These are phyloP conservation scores for Platanus orientalis DNA, from an alignment of 164 flowering plant species.

Conservation along the genomic window DNA sequence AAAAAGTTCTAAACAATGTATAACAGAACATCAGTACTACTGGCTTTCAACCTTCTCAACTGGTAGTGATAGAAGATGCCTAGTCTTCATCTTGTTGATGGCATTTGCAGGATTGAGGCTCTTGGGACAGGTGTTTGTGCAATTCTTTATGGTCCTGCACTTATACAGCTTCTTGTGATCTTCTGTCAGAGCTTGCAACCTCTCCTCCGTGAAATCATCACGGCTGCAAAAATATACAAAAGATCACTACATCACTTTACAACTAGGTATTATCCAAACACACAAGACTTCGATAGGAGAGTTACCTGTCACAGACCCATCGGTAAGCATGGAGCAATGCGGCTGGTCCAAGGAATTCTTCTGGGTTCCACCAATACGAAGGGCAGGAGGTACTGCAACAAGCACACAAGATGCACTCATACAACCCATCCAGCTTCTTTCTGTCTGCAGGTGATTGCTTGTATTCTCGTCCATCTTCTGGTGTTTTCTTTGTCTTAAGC, in stretches of 20 bases:
- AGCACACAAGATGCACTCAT: constrained; percentile 79
- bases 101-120: constrained; percentile 65
- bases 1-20: neutral
- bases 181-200: constrained; percentile 62
- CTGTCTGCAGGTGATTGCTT: constrained; percentile 59
- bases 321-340: constrained; percentile 64
- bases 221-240: constrained; percentile 36
- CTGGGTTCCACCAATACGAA: constrained; percentile 87
- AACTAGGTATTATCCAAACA: too few species aligned
- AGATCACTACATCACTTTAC: too few species aligned
- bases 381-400: constrained; percentile 76
- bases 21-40: constrained; percentile 3
- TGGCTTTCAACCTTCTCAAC: constrained; percentile 12
- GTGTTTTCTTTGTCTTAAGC: constrained; percentile 53
- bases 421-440: constrained; percentile 70
- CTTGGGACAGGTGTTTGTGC: constrained; percentile 64
- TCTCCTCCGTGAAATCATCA: constrained; percentile 49
- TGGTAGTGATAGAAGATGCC: constrained; percentile 32
- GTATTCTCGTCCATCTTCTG: constrained; percentile 52
- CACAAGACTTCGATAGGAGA: constrained; percentile 7
- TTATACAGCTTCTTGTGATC: constrained; percentile 42
- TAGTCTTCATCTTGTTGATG: constrained; percentile 52
- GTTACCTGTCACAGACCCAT: constrained; percentile 62
- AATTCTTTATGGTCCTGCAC: constrained; percentile 67
- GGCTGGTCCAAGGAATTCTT: constrained; percentile 70